Percentiles rank a stretch among this genome's conserved stretches.
phyloP scores from a whole-genome alignment of 495 filamentous ascomycete species.

The Penicillium maclennaniae region DNA sequence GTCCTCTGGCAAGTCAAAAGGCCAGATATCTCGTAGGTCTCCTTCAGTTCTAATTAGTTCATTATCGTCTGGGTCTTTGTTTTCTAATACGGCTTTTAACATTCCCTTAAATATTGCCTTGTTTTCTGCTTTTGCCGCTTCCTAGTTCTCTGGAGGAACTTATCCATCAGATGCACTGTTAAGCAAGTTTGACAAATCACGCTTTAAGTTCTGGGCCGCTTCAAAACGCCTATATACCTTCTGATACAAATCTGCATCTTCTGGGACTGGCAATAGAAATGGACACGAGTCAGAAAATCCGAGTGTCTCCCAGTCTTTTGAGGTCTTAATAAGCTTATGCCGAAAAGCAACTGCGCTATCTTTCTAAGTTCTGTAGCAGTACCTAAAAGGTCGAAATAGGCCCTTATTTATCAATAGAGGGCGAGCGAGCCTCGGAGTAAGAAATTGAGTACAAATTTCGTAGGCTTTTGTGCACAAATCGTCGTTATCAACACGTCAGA shows the following conservation, averaged over 20 bases:
- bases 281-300: conserved; percentile 37
- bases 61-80: conserved; percentile 25
- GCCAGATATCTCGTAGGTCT: conserved; percentile 34
- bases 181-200: conserved; percentile 25
- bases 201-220: conserved; percentile 29
- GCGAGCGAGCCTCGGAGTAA: conserved; percentile 28
- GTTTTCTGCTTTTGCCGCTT: conserved; percentile 30
- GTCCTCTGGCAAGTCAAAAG: conserved; percentile 27
- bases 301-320: conserved; percentile 33
- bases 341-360: conserved; percentile 39
- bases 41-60: conserved; percentile 31
- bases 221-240: conserved; percentile 36
- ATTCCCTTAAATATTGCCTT: conserved; percentile 32
- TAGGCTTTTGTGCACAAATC: conserved; percentile 30
- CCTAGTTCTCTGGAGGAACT: conserved; percentile 34
- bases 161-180: conserved; percentile 31
- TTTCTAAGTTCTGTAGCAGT: conserved; percentile 43
- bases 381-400: conserved; percentile 42
- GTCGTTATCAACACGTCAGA: conserved; percentile 2
- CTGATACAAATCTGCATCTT: conserved; percentile 10
- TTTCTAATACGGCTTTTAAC: conserved; percentile 29
- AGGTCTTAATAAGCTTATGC: conserved; percentile 39
- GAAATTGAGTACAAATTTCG: conserved; percentile 29
- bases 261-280: conserved; percentile 29
- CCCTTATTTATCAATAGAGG: conserved; percentile 36